Evolutionary conservation across 768 basidiomycete genomes (phyloP), one percentile per base, ranked within the genome.

Genomic region (Holtermannia corniformis): DNA sequence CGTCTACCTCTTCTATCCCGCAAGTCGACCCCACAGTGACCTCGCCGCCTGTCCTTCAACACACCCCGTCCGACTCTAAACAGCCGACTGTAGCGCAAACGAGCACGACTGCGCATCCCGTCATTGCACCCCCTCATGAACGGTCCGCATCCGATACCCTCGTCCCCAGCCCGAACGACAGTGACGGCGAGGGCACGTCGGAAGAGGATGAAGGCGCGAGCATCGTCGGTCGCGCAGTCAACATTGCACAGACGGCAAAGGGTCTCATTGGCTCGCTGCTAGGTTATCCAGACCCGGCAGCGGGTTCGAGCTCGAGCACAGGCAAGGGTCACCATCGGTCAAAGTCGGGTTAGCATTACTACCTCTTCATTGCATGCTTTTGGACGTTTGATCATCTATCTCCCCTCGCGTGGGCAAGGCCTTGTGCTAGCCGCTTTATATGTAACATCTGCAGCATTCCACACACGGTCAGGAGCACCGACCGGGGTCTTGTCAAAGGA

Each of bases 181-280:
- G 10, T 7, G 16, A 37, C 7, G 32, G 32, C 32, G 32, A 37
- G 10, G 32, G 16, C 10, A 7, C 7, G 32, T 16, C 10, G 27
- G 54, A 56, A 41, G 58, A 61, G 13, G 65, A 60, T 44, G 68
- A 64, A 47, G 68, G 65, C 20, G 77, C 75, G 3, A 78, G 75
- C 32, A 72, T 83, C 20, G 79, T 80, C 21, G 78, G 79, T 14
- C 75, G 80, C 45, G 82, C 87, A 21, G 85, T 83, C 19, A 86
- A 84, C 49, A 85, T 91, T 40, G 84, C 90, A 53, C 82, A 80
- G 42, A 82, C 79, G 48, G 88, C 88, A 1, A 82, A 86, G 19
- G 85, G 85, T 42, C 82, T 84, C 61, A 65, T 90, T 19, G 85
- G 86, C 20, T 74, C 78, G 20, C 73, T 83, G 54, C 83, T 81